These are phyloP conservation scores for Candida montana DNA, from an alignment of 805 yeast genomes.

Conservation along the genomic window DNA sequence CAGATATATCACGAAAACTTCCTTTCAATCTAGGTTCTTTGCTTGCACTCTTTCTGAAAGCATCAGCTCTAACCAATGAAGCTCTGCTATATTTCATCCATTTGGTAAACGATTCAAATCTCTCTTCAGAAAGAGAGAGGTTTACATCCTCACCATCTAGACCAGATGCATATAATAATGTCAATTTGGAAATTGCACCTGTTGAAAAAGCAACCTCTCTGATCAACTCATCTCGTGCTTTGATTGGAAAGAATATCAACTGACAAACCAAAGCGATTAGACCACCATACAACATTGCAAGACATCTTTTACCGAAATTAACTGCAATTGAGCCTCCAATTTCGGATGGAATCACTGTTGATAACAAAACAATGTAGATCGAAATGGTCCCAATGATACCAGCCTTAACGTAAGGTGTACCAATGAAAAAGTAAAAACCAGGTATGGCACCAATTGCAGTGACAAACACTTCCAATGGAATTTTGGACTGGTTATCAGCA, in stretches of 20 bases:
- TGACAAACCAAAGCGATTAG: slow-evolving; percentile 42
- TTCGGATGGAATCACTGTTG: slow-evolving; percentile 35
- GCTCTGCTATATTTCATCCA: slow-evolving; percentile 34
- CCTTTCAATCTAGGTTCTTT: slow-evolving; percentile 48
- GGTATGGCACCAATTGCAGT: slow-evolving; percentile 40
- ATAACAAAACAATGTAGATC: slow-evolving; percentile 41
- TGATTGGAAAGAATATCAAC: slow-evolving; percentile 39
- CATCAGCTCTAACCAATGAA: slow-evolving; percentile 35
- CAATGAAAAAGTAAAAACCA: slow-evolving; percentile 40
- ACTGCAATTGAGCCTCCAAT: slow-evolving; percentile 35
- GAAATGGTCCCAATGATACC: slow-evolving; percentile 45
- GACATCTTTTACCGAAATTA: slow-evolving; percentile 44
- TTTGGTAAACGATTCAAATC: slow-evolving; percentile 28
- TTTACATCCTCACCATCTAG: slow-evolving; percentile 28
- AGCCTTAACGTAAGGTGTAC: slow-evolving; percentile 45
- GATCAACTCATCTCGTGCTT: slow-evolving; percentile 40
- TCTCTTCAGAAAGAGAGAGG: slow-evolving; percentile 25
- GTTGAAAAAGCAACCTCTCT: slow-evolving; percentile 37
- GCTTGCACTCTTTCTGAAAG: slow-evolving; percentile 34
- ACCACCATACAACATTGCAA: slow-evolving; percentile 48
- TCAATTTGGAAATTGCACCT: slow-evolving; percentile 35
- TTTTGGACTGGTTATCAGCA: slow-evolving; percentile 34
- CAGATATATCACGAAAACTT: slow-evolving; percentile 33
- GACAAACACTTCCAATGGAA: slow-evolving; percentile 37
- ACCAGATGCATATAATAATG: slow-evolving; percentile 35